Evolutionary conservation across 257 asterid genomes (phyloP), one percentile per base, ranked within the genome.

Genomic region (Penstemon barbatus): DNA sequence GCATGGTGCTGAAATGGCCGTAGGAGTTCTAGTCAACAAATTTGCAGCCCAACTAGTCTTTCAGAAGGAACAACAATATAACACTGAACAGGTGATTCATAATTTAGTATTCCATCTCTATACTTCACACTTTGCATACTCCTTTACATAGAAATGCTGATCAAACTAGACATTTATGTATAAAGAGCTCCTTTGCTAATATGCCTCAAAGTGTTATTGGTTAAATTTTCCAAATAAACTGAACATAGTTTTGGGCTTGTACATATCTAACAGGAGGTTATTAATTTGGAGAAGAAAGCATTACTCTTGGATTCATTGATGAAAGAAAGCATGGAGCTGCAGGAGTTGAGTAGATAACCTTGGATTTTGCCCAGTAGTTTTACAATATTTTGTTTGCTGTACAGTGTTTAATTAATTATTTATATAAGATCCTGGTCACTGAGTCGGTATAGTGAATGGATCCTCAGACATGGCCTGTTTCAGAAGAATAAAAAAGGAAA

Each of bases 261-360:
- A 15, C 18, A 15, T 15, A 15, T 15, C 18, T 15, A 15, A 15
- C 18, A 0, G 0, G 18, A 15, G 80, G 81, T 93, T 57, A 70
- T 19, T 79, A 60, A 64, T 71, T 74, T 85, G 75, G 86, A 90
- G 81, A 83, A 70, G 65, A 83, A 75, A 79, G 82, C 71, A 18
- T 72, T 65, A 53, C 79, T 82, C 46, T 61, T 90, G 79, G 95
- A 86, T 79, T 83, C 83, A 13, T 73, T 81, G 39, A 69, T 75
- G 78, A 85, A 79, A 69, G 92, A 74, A 59, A 87, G 77, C 78
- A 72, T 69, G 78, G 87, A 83, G 75, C 79, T 88, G 83, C 89
- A 79, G 83, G 96, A 88, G 70, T 68, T 93, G 82, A 77, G 83
- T 25, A 84, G 74, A 93, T 93, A 90, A 88, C 98, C 97, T 90